Percentiles rank a stretch among this genome's conserved stretches.
Evolutionary conservation across 305 asterid genomes (phyloP).

Genomic region (Solanum hybrid): DNA sequence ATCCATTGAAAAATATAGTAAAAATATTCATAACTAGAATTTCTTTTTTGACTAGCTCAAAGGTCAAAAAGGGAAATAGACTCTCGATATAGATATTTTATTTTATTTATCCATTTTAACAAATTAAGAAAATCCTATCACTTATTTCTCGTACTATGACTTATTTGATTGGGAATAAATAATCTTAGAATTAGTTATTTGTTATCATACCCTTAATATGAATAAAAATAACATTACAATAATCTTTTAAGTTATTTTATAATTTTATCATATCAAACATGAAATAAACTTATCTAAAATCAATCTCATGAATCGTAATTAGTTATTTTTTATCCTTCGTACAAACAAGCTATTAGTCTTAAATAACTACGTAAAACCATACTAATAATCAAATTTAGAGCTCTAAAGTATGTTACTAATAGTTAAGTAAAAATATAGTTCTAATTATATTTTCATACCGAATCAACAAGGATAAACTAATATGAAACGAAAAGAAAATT

Average conservation of each 20-base stretch:
- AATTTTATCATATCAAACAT: neutral
- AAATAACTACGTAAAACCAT: neutral
- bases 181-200: neutral
- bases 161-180: neutral
- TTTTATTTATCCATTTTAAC: neutral
- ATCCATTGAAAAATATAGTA: neutral
- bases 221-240: too few relatives aligned
- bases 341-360: neutral
- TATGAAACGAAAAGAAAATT: neutral
- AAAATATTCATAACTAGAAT: neutral
- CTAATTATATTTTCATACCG: neutral
- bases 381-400: neutral
- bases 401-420: too few relatives aligned
- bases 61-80: neutral
- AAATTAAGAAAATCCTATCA: too few relatives aligned
- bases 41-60: neutral
- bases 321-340: neutral
- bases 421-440: neutral
- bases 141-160: neutral
- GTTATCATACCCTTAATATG: neutral
- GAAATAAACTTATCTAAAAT: neutral
- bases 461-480: neutral
- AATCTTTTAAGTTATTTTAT: too few relatives aligned
- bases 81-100: neutral
- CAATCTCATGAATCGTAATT: fast-evolving